Conservation (phyloP, 2,329 filamentous ascomycete species). For the Aspergillus floridensis region DNA sequence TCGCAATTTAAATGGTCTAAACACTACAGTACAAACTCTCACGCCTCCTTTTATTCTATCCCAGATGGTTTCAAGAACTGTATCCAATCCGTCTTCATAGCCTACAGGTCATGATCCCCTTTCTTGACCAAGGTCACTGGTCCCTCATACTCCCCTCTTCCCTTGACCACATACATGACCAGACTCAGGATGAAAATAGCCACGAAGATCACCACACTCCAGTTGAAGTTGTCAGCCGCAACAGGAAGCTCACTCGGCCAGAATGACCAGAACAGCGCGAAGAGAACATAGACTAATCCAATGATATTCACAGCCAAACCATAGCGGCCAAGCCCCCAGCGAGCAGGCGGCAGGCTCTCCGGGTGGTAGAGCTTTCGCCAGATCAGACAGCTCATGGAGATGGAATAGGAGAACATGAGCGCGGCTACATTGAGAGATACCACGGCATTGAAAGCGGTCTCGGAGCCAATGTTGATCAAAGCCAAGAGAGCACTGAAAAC, state of each 20-base stretch:
- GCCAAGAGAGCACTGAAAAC: conserved; percentile 38
- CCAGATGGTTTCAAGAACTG: not conserved
- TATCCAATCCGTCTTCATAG: not conserved
- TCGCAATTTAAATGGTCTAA: too few relatives aligned
- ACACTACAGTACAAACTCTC: not conserved
- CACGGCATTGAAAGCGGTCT: conserved; percentile 53
- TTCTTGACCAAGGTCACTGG: conserved; percentile 19
- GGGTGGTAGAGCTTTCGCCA: conserved; percentile 39
- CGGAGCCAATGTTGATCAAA: conserved; percentile 53
- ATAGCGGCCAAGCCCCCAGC: conserved; percentile 45
- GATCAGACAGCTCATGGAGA: conserved; percentile 48
- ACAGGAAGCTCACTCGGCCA: conserved; percentile 45
- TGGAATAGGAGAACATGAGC: conserved; percentile 51
- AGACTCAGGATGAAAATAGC: conserved; percentile 41
- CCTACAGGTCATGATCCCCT: not conserved
- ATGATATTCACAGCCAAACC: conserved; percentile 47
- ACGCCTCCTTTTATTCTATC: not conserved
- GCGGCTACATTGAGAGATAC: conserved; percentile 49
- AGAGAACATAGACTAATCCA: conserved; percentile 43
- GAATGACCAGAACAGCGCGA: conserved; percentile 49
- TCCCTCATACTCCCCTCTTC: conserved; percentile 30
- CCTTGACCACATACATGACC: conserved; percentile 39
- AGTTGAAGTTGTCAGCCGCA: conserved; percentile 48
- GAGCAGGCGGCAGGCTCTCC: conserved; percentile 37
- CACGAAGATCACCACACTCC: conserved; percentile 47